Evolutionary conservation across 179 eudicot genomes (phyloP), one percentile per base, ranked within the genome.

Genomic region (Beta lomatogona): DNA sequence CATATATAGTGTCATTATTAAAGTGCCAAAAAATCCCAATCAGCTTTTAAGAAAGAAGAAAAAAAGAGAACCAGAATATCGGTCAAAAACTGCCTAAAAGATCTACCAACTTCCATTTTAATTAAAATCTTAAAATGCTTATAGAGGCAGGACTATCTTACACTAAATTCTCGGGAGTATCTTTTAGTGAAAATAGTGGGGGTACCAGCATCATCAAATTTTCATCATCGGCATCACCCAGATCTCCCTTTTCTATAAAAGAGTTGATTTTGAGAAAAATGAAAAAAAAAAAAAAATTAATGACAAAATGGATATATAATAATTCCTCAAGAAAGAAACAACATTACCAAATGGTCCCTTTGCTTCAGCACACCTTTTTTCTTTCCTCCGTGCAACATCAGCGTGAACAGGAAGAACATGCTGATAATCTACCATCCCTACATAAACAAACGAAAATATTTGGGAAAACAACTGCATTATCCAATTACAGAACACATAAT

Each of bases 381-480:
- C 89, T 85, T 88, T 93, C 78, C 85, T 89, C 77, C 89, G 88
- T 18, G 88, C 87, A 86, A 67, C 90, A 84, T 92, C 90, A 73
- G 91, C 97, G 83, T 94, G 99, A 81, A 94, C 91, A 63, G 97
- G 86, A 83, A 92, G 83, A 81, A 95, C 96, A 85, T 94, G 93
- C 81, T 96, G 98, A 87, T 94, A 96, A 83, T 95, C 98, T 73
- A 81, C 96, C 98, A 96, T 94, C 72, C 99, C 99, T 95, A 61
- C 65, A 78, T 6, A 8, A 84, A 50, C 79, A 54, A 70, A 73
- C 73, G 3, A 59, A 28, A 44, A 28, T 10, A 22, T 57, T 10
- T 25, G 9, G 16, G 41, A 22, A 79, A 50, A 15, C 65, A 55
- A 77, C 3, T 22, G 48, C 73, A 79, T 79, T 13, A 79, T 59